These are phyloP conservation scores for Astraeus odoratus DNA, from an alignment of 768 basidiomycete genomes.

Conservation along the genomic window DNA sequence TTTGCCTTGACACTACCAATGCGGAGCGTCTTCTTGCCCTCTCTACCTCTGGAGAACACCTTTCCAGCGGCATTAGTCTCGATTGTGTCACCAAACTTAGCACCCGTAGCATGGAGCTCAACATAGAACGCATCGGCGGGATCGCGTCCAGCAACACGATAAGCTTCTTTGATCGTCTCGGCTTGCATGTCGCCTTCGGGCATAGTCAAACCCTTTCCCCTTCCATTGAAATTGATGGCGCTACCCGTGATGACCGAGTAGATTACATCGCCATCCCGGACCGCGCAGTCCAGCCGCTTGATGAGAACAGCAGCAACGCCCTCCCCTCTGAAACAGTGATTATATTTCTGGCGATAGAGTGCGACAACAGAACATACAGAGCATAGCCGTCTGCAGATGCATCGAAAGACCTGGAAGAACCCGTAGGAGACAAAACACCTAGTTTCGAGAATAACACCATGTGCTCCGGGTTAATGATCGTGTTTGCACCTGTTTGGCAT, in stretches of 20 bases:
- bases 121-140: slow-evolving; percentile 40
- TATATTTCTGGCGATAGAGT: not conserved
- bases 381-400: slow-evolving; percentile 28
- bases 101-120: slow-evolving; percentile 47
- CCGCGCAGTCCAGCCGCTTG: slow-evolving; percentile 27
- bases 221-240: slow-evolving; percentile 29
- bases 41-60: slow-evolving; percentile 22
- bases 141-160: slow-evolving; percentile 20
- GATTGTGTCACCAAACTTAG: slow-evolving; percentile 42
- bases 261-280: slow-evolving; percentile 24
- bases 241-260: slow-evolving; percentile 26
- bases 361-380: slow-evolving; percentile 4
- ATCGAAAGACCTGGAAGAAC: slow-evolving; percentile 27
- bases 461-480: slow-evolving; percentile 22
- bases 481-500: slow-evolving; percentile 20
- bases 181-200: slow-evolving; percentile 29
- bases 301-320: slow-evolving; percentile 27
- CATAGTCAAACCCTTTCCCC: slow-evolving; percentile 29
- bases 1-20: slow-evolving; percentile 23
- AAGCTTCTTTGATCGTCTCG: slow-evolving; percentile 28
- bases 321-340: slow-evolving; percentile 9
- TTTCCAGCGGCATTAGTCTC: slow-evolving; percentile 45
- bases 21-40: slow-evolving; percentile 13
- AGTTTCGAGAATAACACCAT: slow-evolving; percentile 22
- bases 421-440: slow-evolving; percentile 29